Evolutionary conservation across 2,329 filamentous ascomycete species (phyloP).

Genomic region (Graphilbum sp.): DNA sequence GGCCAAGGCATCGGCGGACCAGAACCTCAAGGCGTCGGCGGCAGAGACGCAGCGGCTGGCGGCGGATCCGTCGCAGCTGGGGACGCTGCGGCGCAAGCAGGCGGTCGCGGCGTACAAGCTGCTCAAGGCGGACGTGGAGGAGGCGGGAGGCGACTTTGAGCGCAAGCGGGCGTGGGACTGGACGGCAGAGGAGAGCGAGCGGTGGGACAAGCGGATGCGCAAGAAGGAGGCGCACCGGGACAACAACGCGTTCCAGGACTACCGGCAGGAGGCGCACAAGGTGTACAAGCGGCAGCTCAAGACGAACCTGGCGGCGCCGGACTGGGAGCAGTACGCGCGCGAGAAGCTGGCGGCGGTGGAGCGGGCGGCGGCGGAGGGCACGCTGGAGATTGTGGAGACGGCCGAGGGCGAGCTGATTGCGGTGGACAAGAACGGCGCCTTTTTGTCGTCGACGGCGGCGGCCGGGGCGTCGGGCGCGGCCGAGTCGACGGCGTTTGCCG

Average conservation of each 20-base stretch:
- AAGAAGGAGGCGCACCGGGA: slow-evolving; percentile 72
- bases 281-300: slow-evolving; percentile 78
- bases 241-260: slow-evolving; percentile 81
- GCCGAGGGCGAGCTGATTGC: slow-evolving; percentile 87
- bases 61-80: slow-evolving; percentile 61
- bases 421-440: slow-evolving; percentile 77
- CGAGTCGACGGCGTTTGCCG: slow-evolving; percentile 62
- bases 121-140: slow-evolving; percentile 78
- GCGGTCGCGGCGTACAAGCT: slow-evolving; percentile 85
- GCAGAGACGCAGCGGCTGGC: slow-evolving; percentile 67
- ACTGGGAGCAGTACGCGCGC: slow-evolving; percentile 71
- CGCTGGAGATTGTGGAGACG: slow-evolving; percentile 89
- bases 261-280: slow-evolving; percentile 73
- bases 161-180: slow-evolving; percentile 98
- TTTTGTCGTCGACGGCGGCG: slow-evolving; percentile 52
- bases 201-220: slow-evolving; percentile 79
- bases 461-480: slow-evolving; percentile 24
- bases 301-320: slow-evolving; percentile 52
- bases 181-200: slow-evolving; percentile 87
- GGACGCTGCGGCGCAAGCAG: slow-evolving; percentile 66
- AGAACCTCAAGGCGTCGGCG: slow-evolving; percentile 71
- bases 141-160: slow-evolving; percentile 81
- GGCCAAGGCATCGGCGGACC: slow-evolving; percentile 52
- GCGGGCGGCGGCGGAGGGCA: slow-evolving; percentile 66
- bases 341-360: slow-evolving; percentile 77